Conservation (phyloP, 148 eudicot genomes). For the Tetragonia tetragonoides region DNA sequence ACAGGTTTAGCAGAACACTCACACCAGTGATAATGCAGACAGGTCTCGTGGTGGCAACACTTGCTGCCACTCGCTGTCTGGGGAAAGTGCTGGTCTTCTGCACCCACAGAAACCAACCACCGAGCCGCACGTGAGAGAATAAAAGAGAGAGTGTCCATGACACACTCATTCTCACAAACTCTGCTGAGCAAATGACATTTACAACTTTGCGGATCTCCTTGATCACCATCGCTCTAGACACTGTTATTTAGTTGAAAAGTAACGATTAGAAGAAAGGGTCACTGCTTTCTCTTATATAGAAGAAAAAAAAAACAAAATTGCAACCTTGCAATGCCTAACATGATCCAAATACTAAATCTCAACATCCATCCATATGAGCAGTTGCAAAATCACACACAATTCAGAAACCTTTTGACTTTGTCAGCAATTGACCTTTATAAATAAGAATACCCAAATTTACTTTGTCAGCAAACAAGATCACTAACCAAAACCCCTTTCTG, state of each 20-base stretch:
- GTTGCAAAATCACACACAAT: too few relatives aligned
- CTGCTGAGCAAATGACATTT: conserved; percentile 33
- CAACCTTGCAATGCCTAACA: too few relatives aligned
- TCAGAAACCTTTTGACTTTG: too few relatives aligned
- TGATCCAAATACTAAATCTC: too few relatives aligned
- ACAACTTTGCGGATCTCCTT: conserved; percentile 33
- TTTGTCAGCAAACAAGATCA: neutral
- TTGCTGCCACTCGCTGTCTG: conserved; percentile 18
- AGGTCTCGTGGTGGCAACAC: conserved; percentile 30
- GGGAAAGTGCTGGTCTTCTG: conserved; percentile 22
- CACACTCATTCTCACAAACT: conserved; percentile 65
- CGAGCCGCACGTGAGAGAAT: conserved; percentile 41
- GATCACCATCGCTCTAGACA: conserved; percentile 21
- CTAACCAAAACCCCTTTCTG: too few relatives aligned
- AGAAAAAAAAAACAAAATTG: too few relatives aligned
- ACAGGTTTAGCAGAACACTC: conserved; percentile 11
- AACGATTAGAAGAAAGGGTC: neutral
- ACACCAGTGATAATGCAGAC: conserved; percentile 85
- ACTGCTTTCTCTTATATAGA: neutral
- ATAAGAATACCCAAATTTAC: too few relatives aligned
- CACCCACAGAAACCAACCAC: conserved; percentile 21
- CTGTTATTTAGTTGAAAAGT: neutral
- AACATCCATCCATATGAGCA: too few relatives aligned
- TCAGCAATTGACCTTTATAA: too few relatives aligned
- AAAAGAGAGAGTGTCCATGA: conserved; percentile 59